Evolutionary conservation across 805 yeast genomes (phyloP).

Genomic region (Cyberlindnera bimundalis): DNA sequence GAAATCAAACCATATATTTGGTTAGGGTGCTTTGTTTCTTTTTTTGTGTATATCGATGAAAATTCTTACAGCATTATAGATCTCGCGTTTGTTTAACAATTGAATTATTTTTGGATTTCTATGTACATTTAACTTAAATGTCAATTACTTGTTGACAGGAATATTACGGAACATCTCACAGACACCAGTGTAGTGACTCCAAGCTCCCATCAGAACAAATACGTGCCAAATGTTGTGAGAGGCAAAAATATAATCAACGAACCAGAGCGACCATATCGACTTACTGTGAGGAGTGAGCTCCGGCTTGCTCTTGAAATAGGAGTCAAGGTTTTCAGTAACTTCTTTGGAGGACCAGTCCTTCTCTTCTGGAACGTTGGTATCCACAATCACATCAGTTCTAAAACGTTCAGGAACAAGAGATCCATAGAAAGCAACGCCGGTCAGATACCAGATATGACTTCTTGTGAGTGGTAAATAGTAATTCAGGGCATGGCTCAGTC

Average conservation of each 20-base stretch:
- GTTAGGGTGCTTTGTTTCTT: neutral
- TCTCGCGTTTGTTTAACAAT: neutral
- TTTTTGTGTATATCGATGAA: neutral
- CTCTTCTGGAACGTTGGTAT: conserved; percentile 39
- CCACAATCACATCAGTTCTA: conserved; percentile 64
- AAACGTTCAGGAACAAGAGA: conserved; percentile 86
- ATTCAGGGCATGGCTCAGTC: conserved; percentile 46
- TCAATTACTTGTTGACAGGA: conserved; percentile 16
- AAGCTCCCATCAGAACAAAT: conserved; percentile 83
- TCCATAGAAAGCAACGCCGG: conserved; percentile 87
- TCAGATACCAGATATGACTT: conserved; percentile 68
- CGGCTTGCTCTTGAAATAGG: conserved; percentile 42
- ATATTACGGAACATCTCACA: conserved; percentile 60
- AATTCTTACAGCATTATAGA: neutral
- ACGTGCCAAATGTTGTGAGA: conserved; percentile 96
- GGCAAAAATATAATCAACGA: conserved; percentile 72
- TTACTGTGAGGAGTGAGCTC: conserved; percentile 29
- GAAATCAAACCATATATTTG: neutral
- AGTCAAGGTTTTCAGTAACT: conserved; percentile 29
- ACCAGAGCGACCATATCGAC: conserved; percentile 62
- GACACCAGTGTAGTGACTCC: conserved; percentile 82
- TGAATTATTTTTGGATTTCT: neutral
- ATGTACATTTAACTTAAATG: neutral
- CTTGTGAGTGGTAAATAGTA: conserved; percentile 68
- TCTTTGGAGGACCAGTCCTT: conserved; percentile 30